These are phyloP conservation scores for Recurvomyces mirabilis DNA, from an alignment of 495 filamentous ascomycete species.

Conservation along the genomic window DNA sequence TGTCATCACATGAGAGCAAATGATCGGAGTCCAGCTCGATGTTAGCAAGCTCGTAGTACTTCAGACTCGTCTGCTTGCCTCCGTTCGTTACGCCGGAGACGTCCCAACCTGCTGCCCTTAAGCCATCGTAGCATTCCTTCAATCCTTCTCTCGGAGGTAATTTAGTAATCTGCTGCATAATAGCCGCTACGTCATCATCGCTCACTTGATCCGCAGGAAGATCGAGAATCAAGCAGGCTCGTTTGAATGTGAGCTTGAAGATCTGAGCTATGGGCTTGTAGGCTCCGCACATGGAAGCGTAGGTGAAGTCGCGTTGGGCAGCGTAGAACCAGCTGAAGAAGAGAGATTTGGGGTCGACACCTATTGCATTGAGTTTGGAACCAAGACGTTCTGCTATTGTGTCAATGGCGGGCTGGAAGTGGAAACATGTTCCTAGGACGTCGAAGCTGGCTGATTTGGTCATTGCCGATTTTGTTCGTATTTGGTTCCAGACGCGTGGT, in stretches of 20 bases:
- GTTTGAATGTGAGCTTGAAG: conserved; percentile 13
- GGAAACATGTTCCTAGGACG: conserved; percentile 19
- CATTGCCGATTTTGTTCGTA: not conserved
- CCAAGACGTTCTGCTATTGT: conserved; percentile 12
- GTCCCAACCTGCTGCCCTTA: conserved; percentile 13
- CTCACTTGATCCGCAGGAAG: conserved; percentile 10
- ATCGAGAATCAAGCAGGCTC: conserved; percentile 16
- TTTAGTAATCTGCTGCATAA: conserved; percentile 9
- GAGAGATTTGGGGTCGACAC: conserved; percentile 16
- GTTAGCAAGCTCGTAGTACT: conserved; percentile 18
- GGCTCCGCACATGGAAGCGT: conserved; percentile 8
- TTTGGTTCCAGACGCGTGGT: too few relatives aligned
- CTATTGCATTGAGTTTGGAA: conserved; percentile 5
- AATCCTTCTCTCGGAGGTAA: conserved; percentile 9
- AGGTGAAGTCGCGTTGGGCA: conserved; percentile 19
- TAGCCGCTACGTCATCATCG: conserved; percentile 17
- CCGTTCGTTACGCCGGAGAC: conserved; percentile 19
- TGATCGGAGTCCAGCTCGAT: conserved; percentile 15
- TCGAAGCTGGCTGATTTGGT: conserved; percentile 17
- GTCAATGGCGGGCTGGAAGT: conserved; percentile 13
- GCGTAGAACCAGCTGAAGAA: conserved; percentile 21
- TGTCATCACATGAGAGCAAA: conserved; percentile 16
- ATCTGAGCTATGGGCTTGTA: conserved; percentile 18
- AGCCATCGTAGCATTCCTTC: conserved; percentile 17
- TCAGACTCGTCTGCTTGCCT: conserved; percentile 14